phyloP scores from a whole-genome alignment of 441 rosid genomes.

The Populus tomentosa region DNA sequence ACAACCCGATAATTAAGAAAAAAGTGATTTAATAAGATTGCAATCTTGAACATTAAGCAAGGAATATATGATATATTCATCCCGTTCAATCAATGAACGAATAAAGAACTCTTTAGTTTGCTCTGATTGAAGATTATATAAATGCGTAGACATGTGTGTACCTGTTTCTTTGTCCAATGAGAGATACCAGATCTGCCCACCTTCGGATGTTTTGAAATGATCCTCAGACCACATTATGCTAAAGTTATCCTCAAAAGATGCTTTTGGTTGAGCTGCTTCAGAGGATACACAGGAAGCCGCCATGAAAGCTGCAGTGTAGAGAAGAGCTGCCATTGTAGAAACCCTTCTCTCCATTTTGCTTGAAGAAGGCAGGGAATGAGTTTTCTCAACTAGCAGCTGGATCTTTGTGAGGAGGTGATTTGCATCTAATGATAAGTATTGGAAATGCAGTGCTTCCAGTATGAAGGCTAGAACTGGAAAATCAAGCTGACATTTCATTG shows the following conservation, averaged over 20 bases:
- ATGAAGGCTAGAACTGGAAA: constrained; percentile 22
- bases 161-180: constrained; percentile 92
- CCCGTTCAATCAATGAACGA: too few relatives aligned
- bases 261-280: constrained; percentile 41
- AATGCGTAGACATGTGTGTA: constrained; percentile 5
- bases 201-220: constrained; percentile 90
- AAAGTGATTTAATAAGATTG: too few relatives aligned
- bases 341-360: constrained; percentile 36
- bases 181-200: constrained; percentile 97
- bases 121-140: not conserved
- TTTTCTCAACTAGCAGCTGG: constrained; percentile 3
- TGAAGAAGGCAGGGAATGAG: constrained; percentile 11
- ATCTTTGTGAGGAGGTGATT: constrained; percentile 14
- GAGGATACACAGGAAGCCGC: constrained; percentile 23
- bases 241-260: constrained; percentile 78
- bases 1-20: constrained; percentile 43
- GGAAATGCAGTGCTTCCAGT: constrained; percentile 10
- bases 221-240: constrained; percentile 90
- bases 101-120: not conserved
- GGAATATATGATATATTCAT: not conserved
- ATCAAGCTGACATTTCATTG: constrained; percentile 15
- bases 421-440: constrained; percentile 15
- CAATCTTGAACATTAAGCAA: constrained; percentile 8
- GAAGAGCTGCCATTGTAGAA: constrained; percentile 36
- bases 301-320: constrained; percentile 41